Percentiles rank a stretch among this genome's conserved stretches.
These are phyloP conservation scores for Saccharomycopsis synnaedendra DNA, from an alignment of 805 yeast species.

Conservation along the genomic window DNA sequence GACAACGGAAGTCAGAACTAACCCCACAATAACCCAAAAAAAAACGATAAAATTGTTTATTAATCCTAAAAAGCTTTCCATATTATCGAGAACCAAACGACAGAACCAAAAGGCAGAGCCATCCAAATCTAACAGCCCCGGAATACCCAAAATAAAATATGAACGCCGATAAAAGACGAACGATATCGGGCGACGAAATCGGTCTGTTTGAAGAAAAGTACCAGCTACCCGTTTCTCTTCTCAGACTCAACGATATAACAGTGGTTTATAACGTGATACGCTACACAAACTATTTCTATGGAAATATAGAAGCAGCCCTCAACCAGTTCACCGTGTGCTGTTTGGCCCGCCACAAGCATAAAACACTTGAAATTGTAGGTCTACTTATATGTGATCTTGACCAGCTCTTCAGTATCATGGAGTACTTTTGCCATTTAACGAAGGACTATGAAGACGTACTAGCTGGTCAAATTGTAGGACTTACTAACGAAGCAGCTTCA, in stretches of 20 bases:
- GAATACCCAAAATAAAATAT: neutral
- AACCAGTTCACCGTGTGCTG: conserved; percentile 8
- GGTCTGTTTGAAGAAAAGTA: conserved; percentile 11
- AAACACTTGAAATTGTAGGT: conserved; percentile 7
- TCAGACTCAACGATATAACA: neutral
- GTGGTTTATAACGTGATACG: neutral
- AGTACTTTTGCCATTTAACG: conserved; percentile 8
- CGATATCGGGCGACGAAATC: conserved; percentile 2
- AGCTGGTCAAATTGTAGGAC: conserved; percentile 3
- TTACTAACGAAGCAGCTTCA: conserved; percentile 1
- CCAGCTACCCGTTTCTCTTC: conserved; percentile 6
- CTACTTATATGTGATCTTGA: conserved; percentile 14
- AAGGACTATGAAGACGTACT: conserved; percentile 10
- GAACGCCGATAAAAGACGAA: neutral
- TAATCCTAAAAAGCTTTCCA: too few relatives aligned
- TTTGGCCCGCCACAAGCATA: conserved; percentile 12
- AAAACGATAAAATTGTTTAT: too few relatives aligned
- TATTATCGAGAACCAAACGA: too few relatives aligned
- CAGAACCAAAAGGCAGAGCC: too few relatives aligned
- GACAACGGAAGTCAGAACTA: too few relatives aligned
- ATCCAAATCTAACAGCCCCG: neutral
- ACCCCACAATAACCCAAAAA: too few relatives aligned
- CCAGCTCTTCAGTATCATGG: conserved; percentile 7
- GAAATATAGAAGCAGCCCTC: conserved; percentile 1
- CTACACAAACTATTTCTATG: conserved; percentile 1